These are phyloP conservation scores for Monilinia aucupariae DNA, from an alignment of 2,329 filamentous ascomycete genomes.

Conservation along the genomic window DNA sequence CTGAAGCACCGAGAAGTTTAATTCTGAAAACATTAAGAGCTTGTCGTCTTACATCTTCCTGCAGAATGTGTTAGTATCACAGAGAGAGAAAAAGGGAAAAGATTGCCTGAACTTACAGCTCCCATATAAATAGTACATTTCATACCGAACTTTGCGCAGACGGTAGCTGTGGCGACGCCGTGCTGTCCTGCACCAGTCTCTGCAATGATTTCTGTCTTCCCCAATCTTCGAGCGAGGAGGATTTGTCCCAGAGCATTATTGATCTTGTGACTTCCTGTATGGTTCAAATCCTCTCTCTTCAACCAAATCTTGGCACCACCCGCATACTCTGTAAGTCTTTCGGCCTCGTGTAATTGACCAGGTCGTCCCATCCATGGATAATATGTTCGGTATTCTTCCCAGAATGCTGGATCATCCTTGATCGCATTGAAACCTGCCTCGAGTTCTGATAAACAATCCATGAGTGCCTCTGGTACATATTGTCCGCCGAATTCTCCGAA, in stretches of 20 bases:
- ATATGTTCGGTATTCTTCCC: conserved; percentile 93
- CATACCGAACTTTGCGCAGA: conserved; percentile 98
- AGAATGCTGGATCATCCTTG: conserved; percentile 83
- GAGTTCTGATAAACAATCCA: conserved; percentile 90
- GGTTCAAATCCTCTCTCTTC: conserved; percentile 95
- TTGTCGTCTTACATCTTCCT: conserved; percentile 89
- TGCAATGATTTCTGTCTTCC: conserved; percentile 95
- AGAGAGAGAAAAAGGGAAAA: conserved; percentile 5
- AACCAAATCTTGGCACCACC: conserved; percentile 95
- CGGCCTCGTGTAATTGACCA: conserved; percentile 82
- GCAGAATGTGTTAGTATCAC: conserved; percentile 6
- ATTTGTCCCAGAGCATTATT: conserved; percentile 97
- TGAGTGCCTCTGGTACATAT: conserved; percentile 94
- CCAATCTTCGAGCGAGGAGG: conserved; percentile 74
- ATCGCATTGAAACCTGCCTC: conserved; percentile 88
- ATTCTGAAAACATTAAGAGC: conserved; percentile 98
- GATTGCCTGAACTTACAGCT: conserved; percentile 42
- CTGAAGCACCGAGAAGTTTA: conserved; percentile 87
- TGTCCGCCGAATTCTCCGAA: conserved; percentile 97
- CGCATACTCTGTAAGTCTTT: conserved; percentile 80
- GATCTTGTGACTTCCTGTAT: conserved; percentile 98
- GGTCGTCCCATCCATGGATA: conserved; percentile 97
- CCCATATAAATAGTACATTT: conserved; percentile 98
- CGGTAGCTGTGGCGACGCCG: conserved; percentile 93
- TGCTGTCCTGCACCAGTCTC: conserved; percentile 98